Evolutionary conservation across 2,329 filamentous ascomycete species (phyloP), one percentile per base, ranked within the genome.

Genomic region (Ceratocystiopsis sp.): DNA sequence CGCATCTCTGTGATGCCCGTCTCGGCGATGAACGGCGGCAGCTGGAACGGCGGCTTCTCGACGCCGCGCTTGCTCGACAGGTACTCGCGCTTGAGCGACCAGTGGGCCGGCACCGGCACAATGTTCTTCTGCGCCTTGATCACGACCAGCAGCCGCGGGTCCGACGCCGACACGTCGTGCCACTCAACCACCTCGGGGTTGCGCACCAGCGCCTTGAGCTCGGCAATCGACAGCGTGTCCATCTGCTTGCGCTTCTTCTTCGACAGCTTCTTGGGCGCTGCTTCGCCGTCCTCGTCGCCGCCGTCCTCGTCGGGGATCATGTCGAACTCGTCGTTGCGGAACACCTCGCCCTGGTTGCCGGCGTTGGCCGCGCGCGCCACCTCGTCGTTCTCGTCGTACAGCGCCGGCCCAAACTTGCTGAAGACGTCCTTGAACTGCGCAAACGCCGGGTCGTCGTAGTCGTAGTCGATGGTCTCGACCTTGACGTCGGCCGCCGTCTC

Each of bases 1-100:
- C 91, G 80, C 91, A 98, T 98, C 65, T 96, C 91, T 15, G 86
- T 78, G 54, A 98, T 98, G 33, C 91, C 91, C 2, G 91, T 98
- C 57, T 96, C 91, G 53, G 89, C 82, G 50, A 98, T 98, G 60
- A 96, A 98, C 54, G 89, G 91, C 1, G 91, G 91, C 15, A 98
- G 71, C 21, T 84, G 74, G 60, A 96, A 98, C 0, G 87, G 79
- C 1, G 89, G 75, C 63, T 98, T 98, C 61, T 98, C 91, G 47
- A 98, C 84, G 62, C 91, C 91, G 47, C 91, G 75, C 63, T 98
- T 98, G 38, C 87, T 95, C 1, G 89, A 96, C 3, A 98, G 69
- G 56, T 98, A 98, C 59, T 98, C 91, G 51, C 91, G 78, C 66
- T 98, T 98, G 44, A 98, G 66, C 0, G 84, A 86, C 91, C 91